Evolutionary conservation across 2,329 filamentous ascomycete genomes (phyloP), one percentile per base, ranked within the genome.

Genomic region (Dactylellina sp.): DNA sequence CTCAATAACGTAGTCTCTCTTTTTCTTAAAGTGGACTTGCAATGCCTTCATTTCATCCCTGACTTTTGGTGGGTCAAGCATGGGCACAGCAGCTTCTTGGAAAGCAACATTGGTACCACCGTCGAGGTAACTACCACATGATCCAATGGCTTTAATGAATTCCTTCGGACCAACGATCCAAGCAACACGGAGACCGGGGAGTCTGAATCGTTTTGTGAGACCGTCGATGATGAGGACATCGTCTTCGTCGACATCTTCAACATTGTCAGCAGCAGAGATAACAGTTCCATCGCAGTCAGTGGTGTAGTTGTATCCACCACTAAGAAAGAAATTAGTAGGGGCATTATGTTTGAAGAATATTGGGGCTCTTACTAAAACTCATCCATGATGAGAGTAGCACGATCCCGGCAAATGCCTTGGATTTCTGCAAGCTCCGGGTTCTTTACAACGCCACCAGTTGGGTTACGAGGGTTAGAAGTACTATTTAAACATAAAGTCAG

Each of bases 121-220:
- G 79, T 98, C 94, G 42, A 97, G 89, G 83, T 97, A 97, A 40
- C 90, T 94, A 71, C 94, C 94, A 80, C 93, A 97, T 40, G 91
- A 93, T 65, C 92, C 92, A 77, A 97, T 93, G 28, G 94, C 93
- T 81, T 91, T 89, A 83, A 97, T 92, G 82, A 97, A 98, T 79
- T 97, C 93, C 84, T 97, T 97, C 77, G 94, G 94, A 0, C 94
- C 94, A 63, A 98, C 81, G 77, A 98, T 93, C 94, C 94, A 98
- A 46, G 94, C 93, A 46, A 98, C 93, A 80, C 94, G 91, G 93
- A 94, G 98, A 75, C 94, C 94, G 0, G 94, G 94, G 32, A 98
- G 88, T 77, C 94, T 89, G 87, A 98, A 98, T 75, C 94, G 91
- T 86, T 98, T 98, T 78, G 94, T 98, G 24, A 98, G 86, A 55